phyloP scores from a whole-genome alignment of 1,284 basidiomycete species.

The Cystobasidium sp. region DNA sequence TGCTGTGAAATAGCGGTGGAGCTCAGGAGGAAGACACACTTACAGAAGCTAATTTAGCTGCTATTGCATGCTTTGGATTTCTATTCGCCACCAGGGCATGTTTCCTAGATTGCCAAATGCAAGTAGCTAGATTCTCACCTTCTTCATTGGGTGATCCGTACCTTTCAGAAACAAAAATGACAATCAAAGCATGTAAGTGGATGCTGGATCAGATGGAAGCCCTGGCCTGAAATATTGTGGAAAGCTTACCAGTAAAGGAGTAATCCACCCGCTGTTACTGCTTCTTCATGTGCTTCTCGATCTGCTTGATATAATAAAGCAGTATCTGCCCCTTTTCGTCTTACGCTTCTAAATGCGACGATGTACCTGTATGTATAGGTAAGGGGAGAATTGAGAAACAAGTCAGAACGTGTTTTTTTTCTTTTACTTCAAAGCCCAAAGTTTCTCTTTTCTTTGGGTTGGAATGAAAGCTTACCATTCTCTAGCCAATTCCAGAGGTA shows the following conservation, averaged over 20 bases:
- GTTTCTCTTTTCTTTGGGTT: background rate
- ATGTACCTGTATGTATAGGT: slow-evolving; percentile 67
- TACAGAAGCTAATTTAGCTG: slow-evolving; percentile 74
- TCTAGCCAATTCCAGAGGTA: slow-evolving; percentile 68
- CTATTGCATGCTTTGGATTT: slow-evolving; percentile 75
- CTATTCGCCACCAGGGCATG: slow-evolving; percentile 79
- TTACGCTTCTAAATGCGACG: slow-evolving; percentile 81
- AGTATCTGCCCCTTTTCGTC: slow-evolving; percentile 62
- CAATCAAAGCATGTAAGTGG: too few relatives aligned
- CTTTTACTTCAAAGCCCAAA: background rate
- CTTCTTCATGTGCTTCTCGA: slow-evolving; percentile 83
- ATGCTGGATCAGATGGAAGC: background rate
- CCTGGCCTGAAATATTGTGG: background rate
- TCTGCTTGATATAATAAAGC: slow-evolving; percentile 76
- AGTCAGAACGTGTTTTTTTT: background rate
- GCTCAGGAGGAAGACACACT: background rate
- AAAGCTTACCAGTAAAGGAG: slow-evolving; percentile 47
- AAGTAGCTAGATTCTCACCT: slow-evolving; percentile 88
- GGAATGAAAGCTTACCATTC: slow-evolving; percentile 47
- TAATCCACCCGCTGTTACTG: slow-evolving; percentile 60
- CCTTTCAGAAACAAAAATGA: background rate
- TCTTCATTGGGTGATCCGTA: slow-evolving; percentile 55
- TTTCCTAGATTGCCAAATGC: slow-evolving; percentile 85
- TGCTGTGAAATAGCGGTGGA: background rate
- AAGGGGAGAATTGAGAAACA: background rate